phyloP scores from a whole-genome alignment of 1,139 yeast genomes.

The Blastobotrys elegans region DNA sequence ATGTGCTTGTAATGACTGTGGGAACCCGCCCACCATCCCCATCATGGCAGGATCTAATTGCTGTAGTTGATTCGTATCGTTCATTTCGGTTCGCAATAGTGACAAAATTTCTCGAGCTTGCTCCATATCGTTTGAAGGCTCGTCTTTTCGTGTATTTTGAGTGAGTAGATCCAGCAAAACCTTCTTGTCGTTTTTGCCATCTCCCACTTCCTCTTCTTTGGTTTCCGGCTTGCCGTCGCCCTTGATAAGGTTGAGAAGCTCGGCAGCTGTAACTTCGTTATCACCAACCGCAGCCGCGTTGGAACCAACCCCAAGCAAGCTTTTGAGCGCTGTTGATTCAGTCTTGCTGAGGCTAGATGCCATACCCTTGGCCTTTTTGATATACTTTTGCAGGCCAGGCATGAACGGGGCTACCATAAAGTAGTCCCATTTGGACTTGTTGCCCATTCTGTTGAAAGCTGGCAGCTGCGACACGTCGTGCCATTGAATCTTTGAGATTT shows the following conservation, averaged over 20 bases:
- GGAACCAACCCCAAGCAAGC: constrained; percentile 30
- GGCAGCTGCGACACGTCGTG: constrained; percentile 45
- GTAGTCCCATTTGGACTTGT: constrained; percentile 22
- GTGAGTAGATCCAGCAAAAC: constrained; percentile 29
- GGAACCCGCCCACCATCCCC: constrained; percentile 21
- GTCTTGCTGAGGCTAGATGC: constrained; percentile 28
- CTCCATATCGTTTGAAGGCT: constrained; percentile 23
- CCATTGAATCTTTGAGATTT: constrained; percentile 68
- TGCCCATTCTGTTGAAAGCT: constrained; percentile 31
- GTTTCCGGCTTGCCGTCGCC: constrained; percentile 8
- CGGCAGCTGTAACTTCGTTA: constrained; percentile 12
- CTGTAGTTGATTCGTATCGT: constrained; percentile 12
- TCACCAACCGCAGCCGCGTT: constrained; percentile 1
- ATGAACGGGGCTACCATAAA: constrained; percentile 39
- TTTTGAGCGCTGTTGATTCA: constrained; percentile 34
- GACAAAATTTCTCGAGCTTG: constrained; percentile 32
- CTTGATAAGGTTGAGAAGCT: constrained; percentile 25
- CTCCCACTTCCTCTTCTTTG: constrained; percentile 4
- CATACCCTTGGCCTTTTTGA: constrained; percentile 30
- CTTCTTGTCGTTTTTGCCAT: constrained; percentile 15
- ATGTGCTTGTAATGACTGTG: neutral
- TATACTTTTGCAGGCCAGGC: constrained; percentile 31
- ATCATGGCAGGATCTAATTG: neutral
- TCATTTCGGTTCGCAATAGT: constrained; percentile 26
- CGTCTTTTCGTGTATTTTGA: constrained; percentile 3